These are phyloP conservation scores for Rhodotorula glutinis DNA, from an alignment of 1,284 basidiomycete genomes.

Conservation along the genomic window DNA sequence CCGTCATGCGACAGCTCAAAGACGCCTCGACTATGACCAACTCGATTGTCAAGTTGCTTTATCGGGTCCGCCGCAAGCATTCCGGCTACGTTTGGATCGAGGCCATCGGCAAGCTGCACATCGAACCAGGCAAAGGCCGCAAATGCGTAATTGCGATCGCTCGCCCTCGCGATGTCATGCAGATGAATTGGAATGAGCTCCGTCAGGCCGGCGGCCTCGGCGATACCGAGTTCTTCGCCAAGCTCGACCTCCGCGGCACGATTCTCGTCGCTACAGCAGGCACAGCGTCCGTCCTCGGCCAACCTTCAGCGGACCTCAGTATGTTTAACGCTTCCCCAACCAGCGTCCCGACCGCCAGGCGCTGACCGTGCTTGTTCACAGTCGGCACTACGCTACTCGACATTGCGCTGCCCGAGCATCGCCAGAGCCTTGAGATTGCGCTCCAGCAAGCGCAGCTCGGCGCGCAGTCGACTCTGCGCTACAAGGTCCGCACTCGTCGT, in stretches of 20 bases:
- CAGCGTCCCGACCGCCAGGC: too few relatives aligned
- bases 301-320: conserved; percentile 7
- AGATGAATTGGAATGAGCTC: conserved; percentile 58
- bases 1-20: conserved; percentile 87
- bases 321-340: not conserved
- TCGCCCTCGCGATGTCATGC: conserved; percentile 64
- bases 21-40: conserved; percentile 55
- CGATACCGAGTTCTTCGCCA: conserved; percentile 43
- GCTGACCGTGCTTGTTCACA: not conserved
- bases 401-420: conserved; percentile 25
- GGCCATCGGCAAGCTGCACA: conserved; percentile 72
- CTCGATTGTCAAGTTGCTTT: conserved; percentile 66
- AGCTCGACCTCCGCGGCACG: conserved; percentile 39
- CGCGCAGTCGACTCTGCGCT: conserved; percentile 24
- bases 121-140: conserved; percentile 82
- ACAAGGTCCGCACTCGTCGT: conserved; percentile 27
- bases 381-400: conserved; percentile 30
- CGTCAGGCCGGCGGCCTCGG: conserved; percentile 40
- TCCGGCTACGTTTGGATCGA: conserved; percentile 80
- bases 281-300: conserved; percentile 31
- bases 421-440: conserved; percentile 16
- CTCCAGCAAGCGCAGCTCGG: conserved; percentile 29
- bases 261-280: conserved; percentile 38
- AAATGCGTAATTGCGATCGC: conserved; percentile 77
- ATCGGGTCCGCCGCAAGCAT: conserved; percentile 65